Conservation (phyloP, 2,329 filamentous ascomycete genomes). For the Phaeosphaeria sp. region DNA sequence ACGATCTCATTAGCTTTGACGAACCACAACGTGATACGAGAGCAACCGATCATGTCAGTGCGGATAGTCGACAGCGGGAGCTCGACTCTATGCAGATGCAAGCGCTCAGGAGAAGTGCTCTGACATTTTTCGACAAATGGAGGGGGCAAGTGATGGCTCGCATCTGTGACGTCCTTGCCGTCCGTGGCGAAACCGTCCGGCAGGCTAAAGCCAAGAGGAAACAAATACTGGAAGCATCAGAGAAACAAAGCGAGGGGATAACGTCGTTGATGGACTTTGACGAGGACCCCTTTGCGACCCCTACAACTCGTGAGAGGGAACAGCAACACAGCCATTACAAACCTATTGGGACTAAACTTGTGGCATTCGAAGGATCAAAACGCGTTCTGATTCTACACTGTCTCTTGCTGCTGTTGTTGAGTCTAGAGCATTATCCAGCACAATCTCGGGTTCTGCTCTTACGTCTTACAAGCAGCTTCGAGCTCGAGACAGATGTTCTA, state of each 20-base stretch:
- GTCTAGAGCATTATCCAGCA: constrained; percentile 76
- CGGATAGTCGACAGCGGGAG: constrained; percentile 53
- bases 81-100: constrained; percentile 58
- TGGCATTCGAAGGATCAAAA: constrained; percentile 52
- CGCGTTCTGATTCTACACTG: constrained; percentile 73
- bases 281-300: constrained; percentile 29
- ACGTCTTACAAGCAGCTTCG: constrained; percentile 72
- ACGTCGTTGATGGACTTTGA: constrained; percentile 36
- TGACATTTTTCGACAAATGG: constrained; percentile 82
- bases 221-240: constrained; percentile 21
- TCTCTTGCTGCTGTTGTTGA: constrained; percentile 73
- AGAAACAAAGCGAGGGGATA: constrained; percentile 28
- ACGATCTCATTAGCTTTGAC: constrained; percentile 42
- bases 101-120: constrained; percentile 71
- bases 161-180: constrained; percentile 67
- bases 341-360: constrained; percentile 46
- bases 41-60: constrained; percentile 16
- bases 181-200: constrained; percentile 35
- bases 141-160: constrained; percentile 71
- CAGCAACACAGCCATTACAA: constrained; percentile 31
- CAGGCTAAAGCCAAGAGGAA: constrained; percentile 44
- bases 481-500: constrained; percentile 68
- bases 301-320: constrained; percentile 6
- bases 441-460: constrained; percentile 75
- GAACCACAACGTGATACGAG: constrained; percentile 32